Evolutionary conservation across 78 protist species (phyloP), one percentile per base, ranked within the genome.

Genomic region (Trichosphaerium sp.): DNA sequence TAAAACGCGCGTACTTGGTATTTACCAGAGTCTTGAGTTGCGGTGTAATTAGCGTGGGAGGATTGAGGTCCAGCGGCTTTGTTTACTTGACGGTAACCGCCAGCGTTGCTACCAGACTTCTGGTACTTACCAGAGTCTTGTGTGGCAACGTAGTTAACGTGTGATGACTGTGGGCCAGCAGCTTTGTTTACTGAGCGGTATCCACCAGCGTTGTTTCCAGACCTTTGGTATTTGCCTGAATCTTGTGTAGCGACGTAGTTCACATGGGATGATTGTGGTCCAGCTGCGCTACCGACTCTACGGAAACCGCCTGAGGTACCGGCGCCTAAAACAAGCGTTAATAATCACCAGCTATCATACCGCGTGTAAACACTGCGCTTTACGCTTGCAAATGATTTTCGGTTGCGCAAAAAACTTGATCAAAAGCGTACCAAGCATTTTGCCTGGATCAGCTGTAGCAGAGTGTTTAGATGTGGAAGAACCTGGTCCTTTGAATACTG

Each of bases 141-240:
- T 32, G 78, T 71, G 35, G 85, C 57, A 47, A 44, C 48, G 67
- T 79, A 79, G 34, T 14, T 0, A 6, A 78, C n/a, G 34, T 23
- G 29, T 15, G 78, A 62, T 10, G 85, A 79, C 65, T 67, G 69
- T 56, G 85, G 85, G 29, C 85, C 85, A 15, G 85, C 66, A 4
- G 73, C 71, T 29, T 65, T 68, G 63, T 35, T 25, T 43, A 73
- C 85, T 1, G 39, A 59, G 34, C 85, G 55, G 78, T 29, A 79
- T 43, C 38, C 41, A 6, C 68, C 78, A 11, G 25, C 39, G 43
- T 26, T 25, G 32, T 25, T 26, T 37, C 75, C 85, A 6, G 85
- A 56, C 61, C 75, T 72, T 4, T 77, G 78, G 29, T 31, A 47
- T 44, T 68, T 69, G n/a, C 84, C 84, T 28, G 65, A 64, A 73